Percentiles rank a stretch among this genome's conserved stretches.
phyloP scores from a whole-genome alignment of 2,329 filamentous ascomycete species.

The Cladosporium sp. region DNA sequence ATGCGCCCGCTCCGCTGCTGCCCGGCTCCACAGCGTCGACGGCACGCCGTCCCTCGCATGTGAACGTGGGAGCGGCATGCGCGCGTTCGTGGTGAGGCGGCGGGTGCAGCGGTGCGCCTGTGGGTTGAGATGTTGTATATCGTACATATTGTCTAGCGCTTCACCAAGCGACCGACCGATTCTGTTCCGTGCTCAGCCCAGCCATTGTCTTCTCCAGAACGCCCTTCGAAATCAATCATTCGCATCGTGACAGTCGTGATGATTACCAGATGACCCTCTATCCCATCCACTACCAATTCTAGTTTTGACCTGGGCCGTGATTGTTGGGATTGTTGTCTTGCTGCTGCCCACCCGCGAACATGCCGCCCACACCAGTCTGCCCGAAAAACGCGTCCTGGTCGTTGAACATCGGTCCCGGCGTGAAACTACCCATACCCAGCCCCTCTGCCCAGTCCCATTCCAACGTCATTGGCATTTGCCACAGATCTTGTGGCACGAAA shows the following conservation, averaged over 20 bases:
- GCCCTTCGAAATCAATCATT: neutral
- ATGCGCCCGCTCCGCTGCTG: too few species aligned
- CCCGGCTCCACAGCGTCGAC: too few species aligned
- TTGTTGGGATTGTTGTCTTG: neutral
- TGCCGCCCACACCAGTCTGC: neutral
- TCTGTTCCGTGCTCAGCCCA: too few species aligned
- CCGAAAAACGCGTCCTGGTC: conserved; percentile 5
- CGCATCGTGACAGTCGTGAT: neutral
- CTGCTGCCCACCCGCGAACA: neutral
- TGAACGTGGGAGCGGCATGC: too few species aligned
- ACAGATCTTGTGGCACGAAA: conserved; percentile 85
- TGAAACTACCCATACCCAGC: conserved; percentile 27
- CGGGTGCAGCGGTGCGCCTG: neutral
- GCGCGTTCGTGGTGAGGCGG: too few species aligned
- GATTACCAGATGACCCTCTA: neutral
- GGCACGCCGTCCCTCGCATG: too few species aligned
- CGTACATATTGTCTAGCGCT: too few species aligned
- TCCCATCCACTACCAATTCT: neutral
- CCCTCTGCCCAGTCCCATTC: conserved; percentile 74
- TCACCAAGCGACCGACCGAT: too few species aligned
- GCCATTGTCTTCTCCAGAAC: neutral
- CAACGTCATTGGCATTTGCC: conserved; percentile 91
- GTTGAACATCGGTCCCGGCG: conserved; percentile 21
- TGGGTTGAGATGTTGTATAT: neutral
- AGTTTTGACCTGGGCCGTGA: neutral